phyloP scores from a whole-genome alignment of 257 asterid species.

The Capsicum baccatum region DNA sequence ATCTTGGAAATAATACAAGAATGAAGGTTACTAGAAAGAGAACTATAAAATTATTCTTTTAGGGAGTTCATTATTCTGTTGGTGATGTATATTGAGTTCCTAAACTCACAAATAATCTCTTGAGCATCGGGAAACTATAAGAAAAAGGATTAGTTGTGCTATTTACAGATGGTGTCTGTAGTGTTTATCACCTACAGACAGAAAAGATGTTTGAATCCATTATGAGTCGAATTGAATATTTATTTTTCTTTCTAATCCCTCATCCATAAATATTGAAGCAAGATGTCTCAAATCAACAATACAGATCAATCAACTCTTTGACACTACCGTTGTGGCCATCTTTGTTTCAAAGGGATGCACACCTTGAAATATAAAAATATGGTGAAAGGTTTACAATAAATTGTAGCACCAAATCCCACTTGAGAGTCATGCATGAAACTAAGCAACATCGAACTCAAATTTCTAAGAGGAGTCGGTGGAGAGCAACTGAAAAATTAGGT shows the following conservation, averaged over 20 bases:
- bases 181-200: not conserved
- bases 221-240: not conserved
- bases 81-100: not conserved
- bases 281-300: not conserved
- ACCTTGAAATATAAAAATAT: too few species aligned
- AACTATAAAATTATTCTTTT: too few species aligned
- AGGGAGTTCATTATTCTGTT: too few species aligned
- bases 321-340: too few species aligned
- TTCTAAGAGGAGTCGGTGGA: too few species aligned
- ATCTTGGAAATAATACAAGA: not conserved
- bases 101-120: not conserved
- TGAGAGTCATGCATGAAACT: not conserved
- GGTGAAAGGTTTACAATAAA: not conserved
- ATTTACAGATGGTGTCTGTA: not conserved
- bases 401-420: not conserved
- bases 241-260: too few species aligned
- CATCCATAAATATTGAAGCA: not conserved
- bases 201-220: too few species aligned
- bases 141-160: not conserved
- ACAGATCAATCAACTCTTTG: not conserved
- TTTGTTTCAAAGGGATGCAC: too few species aligned
- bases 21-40: too few species aligned
- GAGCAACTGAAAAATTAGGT: too few species aligned
- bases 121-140: not conserved
- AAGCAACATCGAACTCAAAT: too few species aligned